Evolutionary conservation across 1,139 yeast genomes (phyloP), one percentile per base, ranked within the genome.

Genomic region (Blastobotrys niveus): DNA sequence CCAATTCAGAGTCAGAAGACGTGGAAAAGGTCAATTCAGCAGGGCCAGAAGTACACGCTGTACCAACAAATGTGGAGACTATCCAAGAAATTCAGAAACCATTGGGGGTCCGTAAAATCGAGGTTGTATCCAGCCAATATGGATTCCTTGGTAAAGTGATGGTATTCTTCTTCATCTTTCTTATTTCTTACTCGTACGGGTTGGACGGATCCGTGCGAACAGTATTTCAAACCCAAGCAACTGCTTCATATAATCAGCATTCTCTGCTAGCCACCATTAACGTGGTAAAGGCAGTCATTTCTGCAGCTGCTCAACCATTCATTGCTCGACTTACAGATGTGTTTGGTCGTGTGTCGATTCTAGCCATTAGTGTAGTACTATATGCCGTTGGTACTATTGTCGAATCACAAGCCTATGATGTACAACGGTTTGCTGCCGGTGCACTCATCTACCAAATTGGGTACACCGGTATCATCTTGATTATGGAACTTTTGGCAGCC

Each of bases 381-480:
- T 82, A 82, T 56, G 73, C 73, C 15, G 70, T 83, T 38, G 93
- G 93, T 27, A 82, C 88, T 6, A 72, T 84, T 41, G 74, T 82
- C 51, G 80, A 80, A 64, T 77, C 83, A 1, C 83, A 79, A 56
- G 79, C 89, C 5, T 72, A 70, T 50, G 77, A 79, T 54, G 78
- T 83, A 29, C 74, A 77, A 50, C 67, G 79, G 31, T 82, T 77
- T 55, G 82, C 87, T 43, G 91, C 82, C 15, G 93, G 91, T 53
- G 74, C 86, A 0, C 78, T 82, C 24, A 66, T 84, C 46, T 82
- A 79, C 62, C 82, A 79, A 55, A 66, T 81, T 51, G 93, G 94
- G 5, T 80, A 73, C 59, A 76, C 83, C 29, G 88, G 89, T 48
- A 68, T 77, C 29, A 67, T 77, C 38, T 67, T 82, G 40, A 63